Conservation (phyloP, 2,329 filamentous ascomycete species). For the Myriosclerotinia duriaeana region DNA sequence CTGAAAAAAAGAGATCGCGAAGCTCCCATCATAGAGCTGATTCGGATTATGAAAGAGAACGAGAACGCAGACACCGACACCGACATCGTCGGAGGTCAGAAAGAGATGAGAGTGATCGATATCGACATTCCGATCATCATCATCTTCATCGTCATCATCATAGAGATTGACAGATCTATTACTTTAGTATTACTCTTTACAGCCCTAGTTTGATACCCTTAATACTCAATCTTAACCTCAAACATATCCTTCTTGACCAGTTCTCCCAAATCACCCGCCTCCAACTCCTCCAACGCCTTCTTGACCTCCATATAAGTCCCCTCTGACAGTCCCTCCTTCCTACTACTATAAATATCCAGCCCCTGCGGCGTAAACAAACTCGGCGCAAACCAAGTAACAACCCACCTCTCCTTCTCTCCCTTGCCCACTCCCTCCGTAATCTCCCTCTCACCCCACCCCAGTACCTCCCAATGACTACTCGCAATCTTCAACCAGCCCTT, state of each 20-base stretch:
- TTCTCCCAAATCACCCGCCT: conserved; percentile 52
- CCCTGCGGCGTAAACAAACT: conserved; percentile 82
- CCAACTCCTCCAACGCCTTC: conserved; percentile 52
- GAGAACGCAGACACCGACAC: conserved; percentile 31
- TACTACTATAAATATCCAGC: conserved; percentile 72
- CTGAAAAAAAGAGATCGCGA: conserved; percentile 22
- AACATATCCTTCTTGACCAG: conserved; percentile 53
- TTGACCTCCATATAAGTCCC: conserved; percentile 58
- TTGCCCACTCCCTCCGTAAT: conserved; percentile 43
- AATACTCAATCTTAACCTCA: conserved; percentile 43
- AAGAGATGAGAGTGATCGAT: conserved; percentile 31
- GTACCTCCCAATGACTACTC: conserved; percentile 74
- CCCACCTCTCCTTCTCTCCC: conserved; percentile 56
- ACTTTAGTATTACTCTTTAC: conserved; percentile 13
- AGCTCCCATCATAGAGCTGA: conserved; percentile 26
- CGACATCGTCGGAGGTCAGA: conserved; percentile 31
- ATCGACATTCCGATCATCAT: conserved; percentile 32
- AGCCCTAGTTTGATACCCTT: background rate
- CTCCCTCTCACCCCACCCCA: conserved; percentile 64
- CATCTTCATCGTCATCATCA: conserved; percentile 30
- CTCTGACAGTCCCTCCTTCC: conserved; percentile 57
- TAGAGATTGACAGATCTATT: conserved; percentile 26
- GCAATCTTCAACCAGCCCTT: conserved; percentile 73
- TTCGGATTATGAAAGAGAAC: conserved; percentile 25
- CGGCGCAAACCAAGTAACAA: conserved; percentile 80